Base-by-base conservation (phyloP, 805 yeast genomes). In the Ogataea haglerorum region DNA sequence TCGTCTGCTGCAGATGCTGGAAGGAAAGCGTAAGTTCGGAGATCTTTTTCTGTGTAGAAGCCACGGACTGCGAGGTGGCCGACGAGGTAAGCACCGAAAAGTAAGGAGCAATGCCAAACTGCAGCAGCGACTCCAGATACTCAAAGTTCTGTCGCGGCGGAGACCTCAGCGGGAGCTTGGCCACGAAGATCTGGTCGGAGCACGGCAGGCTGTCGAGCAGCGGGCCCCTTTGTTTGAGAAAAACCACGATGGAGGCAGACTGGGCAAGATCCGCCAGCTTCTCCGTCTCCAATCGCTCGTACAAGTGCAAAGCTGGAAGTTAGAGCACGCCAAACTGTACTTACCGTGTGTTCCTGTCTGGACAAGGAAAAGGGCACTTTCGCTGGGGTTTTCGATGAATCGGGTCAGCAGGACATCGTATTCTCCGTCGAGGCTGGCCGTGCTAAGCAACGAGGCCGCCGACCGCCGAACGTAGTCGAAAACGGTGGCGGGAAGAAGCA, bases 1-100 rank as follows among this genome's bases (percentile, higher is more conserved):
- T 74, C 19, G 78, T 70, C 43, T 81, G 83, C 47, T 83, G 82
- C 12, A 86, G 61, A 53, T 82, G 81, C 43, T 78, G 80, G 10
- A 89, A 63, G 0, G 91, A 79, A 13, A 76, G 54, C 1, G 85
- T 76, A 16, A 89, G 64, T 43, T 87, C 95, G 25, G 75, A 72
- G 39, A 88, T 70, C 52, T 79, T 83, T 57, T 74, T 79, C 48
- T 78, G 78, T 0, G 88, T 72, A 3, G 65, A 54, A 3, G 65
- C 58, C 6, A 78, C 62, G 0, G 69, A 58, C 1, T 64, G 72
- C 4, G 63, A 51, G 4, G 52, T 33, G 2, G 34, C 32, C 3
- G 37, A 41, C 2, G 28, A 27, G 3, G 63, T 51, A 6, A 75
- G 57, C 7, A 74, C 68, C 31, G 85, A 86, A 54, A 89, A 82